Evolutionary conservation across 2,329 filamentous ascomycete genomes (phyloP).

Genomic region (Tolypocladium pustulatum): DNA sequence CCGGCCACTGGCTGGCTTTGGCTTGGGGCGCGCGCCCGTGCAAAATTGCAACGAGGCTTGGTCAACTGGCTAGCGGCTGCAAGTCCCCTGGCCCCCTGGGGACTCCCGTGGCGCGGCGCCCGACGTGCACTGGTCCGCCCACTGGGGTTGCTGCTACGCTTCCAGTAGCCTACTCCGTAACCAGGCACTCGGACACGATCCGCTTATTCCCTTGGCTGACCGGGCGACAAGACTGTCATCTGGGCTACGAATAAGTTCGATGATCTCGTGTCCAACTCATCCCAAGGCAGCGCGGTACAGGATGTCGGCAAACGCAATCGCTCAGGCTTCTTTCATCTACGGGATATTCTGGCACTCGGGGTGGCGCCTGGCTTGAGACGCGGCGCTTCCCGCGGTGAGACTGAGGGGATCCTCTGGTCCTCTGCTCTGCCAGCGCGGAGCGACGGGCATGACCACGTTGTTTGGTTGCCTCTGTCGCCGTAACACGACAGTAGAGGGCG

Average conservation of each 20-base stretch:
- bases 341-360: not conserved
- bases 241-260: not conserved
- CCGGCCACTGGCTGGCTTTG: not conserved
- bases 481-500: not conserved
- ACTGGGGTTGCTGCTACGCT: not conserved
- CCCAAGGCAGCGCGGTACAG: not conserved
- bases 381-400: not conserved
- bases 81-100: not conserved
- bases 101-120: not conserved
- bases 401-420: not conserved
- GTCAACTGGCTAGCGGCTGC: not conserved
- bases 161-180: not conserved
- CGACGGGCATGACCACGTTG: not conserved
- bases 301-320: not conserved
- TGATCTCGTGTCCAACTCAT: not conserved
- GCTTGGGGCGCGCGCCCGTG: not conserved
- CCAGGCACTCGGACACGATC: not conserved
- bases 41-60: constrained; percentile 1
- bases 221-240: not conserved
- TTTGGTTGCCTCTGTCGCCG: not conserved
- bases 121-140: not conserved
- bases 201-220: not conserved
- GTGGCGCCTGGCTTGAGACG: not conserved
- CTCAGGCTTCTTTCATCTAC: not conserved
- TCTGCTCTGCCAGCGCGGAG: not conserved